phyloP scores from a whole-genome alignment of 257 asterid genomes.

The Gardenia jasminoides region DNA sequence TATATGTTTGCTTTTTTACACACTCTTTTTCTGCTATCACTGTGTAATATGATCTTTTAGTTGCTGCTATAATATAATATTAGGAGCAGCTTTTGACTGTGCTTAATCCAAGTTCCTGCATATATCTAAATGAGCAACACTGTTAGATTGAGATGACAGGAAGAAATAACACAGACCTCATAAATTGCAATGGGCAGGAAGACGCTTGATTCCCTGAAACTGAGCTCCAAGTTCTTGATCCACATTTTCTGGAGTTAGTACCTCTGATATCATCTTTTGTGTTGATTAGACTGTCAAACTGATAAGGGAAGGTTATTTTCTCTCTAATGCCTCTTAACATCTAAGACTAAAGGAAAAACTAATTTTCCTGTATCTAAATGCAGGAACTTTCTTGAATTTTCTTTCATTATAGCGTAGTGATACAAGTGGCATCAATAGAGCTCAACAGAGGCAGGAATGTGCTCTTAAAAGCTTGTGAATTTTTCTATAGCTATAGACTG shows the following conservation, averaged over 20 bases:
- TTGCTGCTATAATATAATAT: not conserved
- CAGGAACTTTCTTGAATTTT: not conserved
- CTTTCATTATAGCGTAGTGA: not conserved
- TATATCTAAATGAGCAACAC: not conserved
- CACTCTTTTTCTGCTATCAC: not conserved
- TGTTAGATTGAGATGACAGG: not conserved
- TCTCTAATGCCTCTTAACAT: not conserved
- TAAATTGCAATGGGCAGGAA: not conserved
- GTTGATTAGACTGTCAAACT: not conserved
- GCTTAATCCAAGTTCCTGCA: not conserved
- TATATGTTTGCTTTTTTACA: not conserved
- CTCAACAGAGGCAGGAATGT: too few relatives aligned
- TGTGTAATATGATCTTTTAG: not conserved
- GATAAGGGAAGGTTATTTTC: too few relatives aligned
- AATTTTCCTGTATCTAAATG: not conserved
- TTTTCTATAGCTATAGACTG: not conserved
- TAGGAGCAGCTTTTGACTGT: not conserved
- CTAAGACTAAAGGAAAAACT: not conserved
- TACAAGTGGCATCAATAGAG: too few relatives aligned
- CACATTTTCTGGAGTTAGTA: not conserved
- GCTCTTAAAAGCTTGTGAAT: not conserved
- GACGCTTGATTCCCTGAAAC: not conserved
- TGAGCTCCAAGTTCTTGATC: not conserved
- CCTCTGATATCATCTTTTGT: not conserved
- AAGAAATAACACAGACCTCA: not conserved